Evolutionary conservation across 2,329 filamentous ascomycete species (phyloP).

Genomic region (Calonectria pseudoturangicola): DNA sequence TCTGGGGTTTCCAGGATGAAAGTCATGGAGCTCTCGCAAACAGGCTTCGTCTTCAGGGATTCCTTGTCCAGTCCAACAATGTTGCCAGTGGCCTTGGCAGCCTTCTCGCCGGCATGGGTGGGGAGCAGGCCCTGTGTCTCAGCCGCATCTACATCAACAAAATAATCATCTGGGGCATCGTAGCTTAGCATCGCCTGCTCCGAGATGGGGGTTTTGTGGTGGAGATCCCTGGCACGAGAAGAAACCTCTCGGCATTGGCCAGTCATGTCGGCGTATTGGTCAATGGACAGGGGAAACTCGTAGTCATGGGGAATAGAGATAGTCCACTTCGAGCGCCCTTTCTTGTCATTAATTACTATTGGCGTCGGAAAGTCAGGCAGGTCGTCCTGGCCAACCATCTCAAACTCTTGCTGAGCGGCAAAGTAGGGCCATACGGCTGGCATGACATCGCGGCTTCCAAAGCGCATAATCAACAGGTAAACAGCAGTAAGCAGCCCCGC

Average conservation of each 20-base stretch:
- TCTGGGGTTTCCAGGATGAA: slow-evolving; percentile 84
- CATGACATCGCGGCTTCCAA: slow-evolving; percentile 55
- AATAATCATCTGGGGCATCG: slow-evolving; percentile 79
- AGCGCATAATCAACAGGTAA: slow-evolving; percentile 64
- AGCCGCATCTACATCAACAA: slow-evolving; percentile 84
- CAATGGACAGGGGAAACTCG: slow-evolving; percentile 79
- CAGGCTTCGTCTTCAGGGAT: slow-evolving; percentile 67
- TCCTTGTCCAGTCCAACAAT: slow-evolving; percentile 70
- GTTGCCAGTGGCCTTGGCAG: slow-evolving; percentile 64
- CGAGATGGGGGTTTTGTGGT: slow-evolving; percentile 60
- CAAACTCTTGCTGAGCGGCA: slow-evolving; percentile 69
- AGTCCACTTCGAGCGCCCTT: slow-evolving; percentile 84
- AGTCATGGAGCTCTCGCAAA: slow-evolving; percentile 84
- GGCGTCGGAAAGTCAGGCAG: slow-evolving; percentile 85
- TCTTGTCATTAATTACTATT: slow-evolving; percentile 79
- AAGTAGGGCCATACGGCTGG: slow-evolving; percentile 65
- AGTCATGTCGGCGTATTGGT: slow-evolving; percentile 83
- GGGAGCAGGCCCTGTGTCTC: slow-evolving; percentile 79
- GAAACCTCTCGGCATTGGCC: slow-evolving; percentile 80
- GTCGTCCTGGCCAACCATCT: slow-evolving; percentile 79
- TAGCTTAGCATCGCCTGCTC: slow-evolving; percentile 70
- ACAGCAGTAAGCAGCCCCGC: slow-evolving; percentile 69
- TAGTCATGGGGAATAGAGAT: slow-evolving; percentile 82
- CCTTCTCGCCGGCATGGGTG: slow-evolving; percentile 57
- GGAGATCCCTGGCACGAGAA: slow-evolving; percentile 70